These are phyloP conservation scores for Dictyostelium intermedium DNA, from an alignment of 78 protist species.

Conservation along the genomic window DNA sequence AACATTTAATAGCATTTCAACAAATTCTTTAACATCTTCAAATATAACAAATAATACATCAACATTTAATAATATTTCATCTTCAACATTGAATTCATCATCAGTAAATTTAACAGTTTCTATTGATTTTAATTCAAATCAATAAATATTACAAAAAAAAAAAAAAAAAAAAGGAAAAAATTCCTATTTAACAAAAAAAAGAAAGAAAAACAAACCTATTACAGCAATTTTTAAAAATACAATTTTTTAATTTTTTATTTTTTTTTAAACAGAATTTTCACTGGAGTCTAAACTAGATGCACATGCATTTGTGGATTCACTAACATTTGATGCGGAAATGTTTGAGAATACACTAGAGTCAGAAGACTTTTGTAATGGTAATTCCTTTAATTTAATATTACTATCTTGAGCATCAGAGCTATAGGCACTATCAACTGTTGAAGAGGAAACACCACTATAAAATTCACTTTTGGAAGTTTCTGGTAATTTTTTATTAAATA, in stretches of 20 bases:
- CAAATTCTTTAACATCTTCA: neutral
- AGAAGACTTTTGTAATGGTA: neutral
- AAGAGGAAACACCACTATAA: neutral
- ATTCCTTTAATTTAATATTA: neutral
- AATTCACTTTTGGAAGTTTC: neutral
- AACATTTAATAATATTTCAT: neutral
- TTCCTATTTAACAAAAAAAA: neutral
- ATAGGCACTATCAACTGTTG: neutral
- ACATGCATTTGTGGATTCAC: neutral
- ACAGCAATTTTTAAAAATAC: neutral
- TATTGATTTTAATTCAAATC: no score
- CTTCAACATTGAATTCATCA: neutral
- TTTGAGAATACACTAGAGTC: neutral
- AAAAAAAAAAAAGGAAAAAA: neutral
- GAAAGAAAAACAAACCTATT: neutral
- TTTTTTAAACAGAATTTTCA: neutral
- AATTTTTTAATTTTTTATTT: neutral
- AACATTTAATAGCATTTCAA: neutral
- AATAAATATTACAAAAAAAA: neutral
- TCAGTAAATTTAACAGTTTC: neutral
- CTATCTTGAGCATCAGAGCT: neutral
- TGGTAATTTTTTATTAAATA: neutral
- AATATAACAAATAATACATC: neutral
- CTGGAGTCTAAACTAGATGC: neutral
- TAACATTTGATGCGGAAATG: neutral